Evolutionary conservation across 306 rosid species (phyloP).

Genomic region (Rubus idaeus): DNA sequence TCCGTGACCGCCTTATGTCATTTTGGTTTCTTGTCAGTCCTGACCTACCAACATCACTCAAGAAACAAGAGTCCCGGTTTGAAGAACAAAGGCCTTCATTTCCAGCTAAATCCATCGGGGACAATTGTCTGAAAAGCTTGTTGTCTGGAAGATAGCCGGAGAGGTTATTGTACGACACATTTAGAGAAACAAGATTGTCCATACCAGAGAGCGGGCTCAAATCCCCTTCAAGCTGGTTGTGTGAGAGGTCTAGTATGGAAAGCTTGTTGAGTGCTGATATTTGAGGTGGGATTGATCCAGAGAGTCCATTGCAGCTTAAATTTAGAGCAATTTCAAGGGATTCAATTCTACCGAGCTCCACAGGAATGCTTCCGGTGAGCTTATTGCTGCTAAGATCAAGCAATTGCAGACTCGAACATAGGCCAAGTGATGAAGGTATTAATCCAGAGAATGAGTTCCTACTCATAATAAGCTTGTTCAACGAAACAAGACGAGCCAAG

Average conservation of each 20-base stretch:
- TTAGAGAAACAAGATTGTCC: conserved; percentile 83
- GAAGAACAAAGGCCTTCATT: conserved; percentile 74
- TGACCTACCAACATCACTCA: conserved; percentile 36
- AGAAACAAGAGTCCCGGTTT: conserved; percentile 61
- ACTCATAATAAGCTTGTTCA: conserved; percentile 72
- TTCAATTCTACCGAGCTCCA: conserved; percentile 58
- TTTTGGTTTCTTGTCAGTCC: conserved; percentile 36
- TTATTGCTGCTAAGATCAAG: conserved; percentile 88
- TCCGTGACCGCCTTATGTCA: conserved; percentile 47
- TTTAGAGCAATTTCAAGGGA: conserved; percentile 82
- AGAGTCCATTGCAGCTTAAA: conserved; percentile 70
- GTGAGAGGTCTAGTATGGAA: conserved; percentile 76
- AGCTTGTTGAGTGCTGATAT: conserved; percentile 76
- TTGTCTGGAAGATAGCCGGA: conserved; percentile 80
- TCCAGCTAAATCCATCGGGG: conserved; percentile 62
- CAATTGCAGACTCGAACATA: conserved; percentile 71
- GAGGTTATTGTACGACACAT: conserved; percentile 77
- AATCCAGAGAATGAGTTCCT: conserved; percentile 67
- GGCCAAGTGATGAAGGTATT: conserved; percentile 69
- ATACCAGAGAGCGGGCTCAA: conserved; percentile 59
- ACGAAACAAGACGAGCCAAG: conserved; percentile 61
- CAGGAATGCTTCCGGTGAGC: conserved; percentile 64
- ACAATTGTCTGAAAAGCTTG: conserved; percentile 74
- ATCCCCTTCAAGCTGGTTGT: conserved; percentile 78
- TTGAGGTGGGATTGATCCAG: conserved; percentile 70